Base-by-base conservation (phyloP, 2,329 filamentous ascomycete genomes). In the Fusarium udum region DNA sequence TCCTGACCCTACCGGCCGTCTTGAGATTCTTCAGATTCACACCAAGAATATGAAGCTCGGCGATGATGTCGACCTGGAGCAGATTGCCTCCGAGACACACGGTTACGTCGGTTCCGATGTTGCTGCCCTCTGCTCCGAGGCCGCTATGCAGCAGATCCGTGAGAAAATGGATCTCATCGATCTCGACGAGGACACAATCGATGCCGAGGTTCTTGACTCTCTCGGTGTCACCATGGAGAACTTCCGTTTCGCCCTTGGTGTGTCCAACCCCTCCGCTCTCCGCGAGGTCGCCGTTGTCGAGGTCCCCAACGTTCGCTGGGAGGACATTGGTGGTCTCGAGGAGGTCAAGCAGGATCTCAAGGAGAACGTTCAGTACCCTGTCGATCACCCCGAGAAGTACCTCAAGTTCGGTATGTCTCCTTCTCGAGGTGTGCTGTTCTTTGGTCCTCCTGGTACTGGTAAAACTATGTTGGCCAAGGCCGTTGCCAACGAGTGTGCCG, bases 141-240 rank as follows among this genome's bases (percentile, higher is more conserved):
- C 96, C 82, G 96, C 96, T 74, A 99, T 99, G 96, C 96, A 99
- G 85, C 96, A 99, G 87, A 99, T 99, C 84, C 95, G 96, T 87
- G 96, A 99, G 87, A 99, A 99, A 92, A 99, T 99, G 96, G 96
- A 99, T 82, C 90, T 99, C 74, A 99, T 99, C 77, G 96, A 99
- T 84, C 90, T 99, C 39, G 96, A 99, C 75, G 96, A 99, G 86
- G 96, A 99, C 81, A 99, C 96, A 71, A 99, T 99, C 73, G 96
- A 99, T 79, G 96, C 96, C 36, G 96, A 99, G 87, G 96, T 99
- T 59, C 90, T 99, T 61, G 96, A 99, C 85, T 98, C 96, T 51
- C 91, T 99, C 52, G 96, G 96, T 83, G 96, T 99, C 55, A 99
- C 96, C 71, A 98, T 98, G 94, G 96, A 99, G 85, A 99, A 99